These are phyloP conservation scores for Rhodotorula toruloides DNA, from an alignment of 768 basidiomycete genomes.

Conservation along the genomic window DNA sequence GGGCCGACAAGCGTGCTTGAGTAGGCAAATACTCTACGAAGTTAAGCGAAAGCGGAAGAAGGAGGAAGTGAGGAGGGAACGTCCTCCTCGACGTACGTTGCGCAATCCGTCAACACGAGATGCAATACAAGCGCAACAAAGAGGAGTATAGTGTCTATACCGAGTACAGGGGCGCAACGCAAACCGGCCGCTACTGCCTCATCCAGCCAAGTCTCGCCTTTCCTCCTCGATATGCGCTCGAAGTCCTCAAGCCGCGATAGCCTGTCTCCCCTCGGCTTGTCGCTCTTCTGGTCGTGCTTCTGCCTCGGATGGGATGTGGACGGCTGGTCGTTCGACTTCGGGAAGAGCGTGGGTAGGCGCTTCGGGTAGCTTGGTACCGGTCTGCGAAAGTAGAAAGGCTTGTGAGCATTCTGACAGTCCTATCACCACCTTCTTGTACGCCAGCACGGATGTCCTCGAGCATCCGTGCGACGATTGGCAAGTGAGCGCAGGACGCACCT, in stretches of 20 bases:
- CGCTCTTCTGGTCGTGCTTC: background rate
- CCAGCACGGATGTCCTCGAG: background rate
- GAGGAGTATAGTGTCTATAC: no score
- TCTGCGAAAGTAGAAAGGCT: background rate
- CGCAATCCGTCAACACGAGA: no score
- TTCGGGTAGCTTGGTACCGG: constrained; percentile 20
- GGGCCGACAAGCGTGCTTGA: no score
- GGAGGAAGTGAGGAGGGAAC: no score
- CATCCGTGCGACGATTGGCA: background rate
- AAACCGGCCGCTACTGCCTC: no score
- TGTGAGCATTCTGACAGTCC: background rate
- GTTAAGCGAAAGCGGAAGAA: no score
- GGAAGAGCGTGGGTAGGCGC: constrained; percentile 9
- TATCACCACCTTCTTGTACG: no score
- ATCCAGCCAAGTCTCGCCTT: no score
- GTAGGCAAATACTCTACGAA: no score
- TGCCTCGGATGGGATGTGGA: background rate
- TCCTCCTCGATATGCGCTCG: background rate
- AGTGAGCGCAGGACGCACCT: constrained; percentile 47
- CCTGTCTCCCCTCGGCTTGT: background rate
- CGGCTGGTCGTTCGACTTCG: background rate
- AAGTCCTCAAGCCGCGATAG: background rate
- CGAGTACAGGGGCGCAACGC: no score
- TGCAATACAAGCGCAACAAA: no score
- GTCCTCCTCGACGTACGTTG: no score